Evolutionary conservation across 192 early-diverging fungal species (phyloP), one percentile per base, ranked within the genome.

Genomic region (Nowakowskiella sp.): DNA sequence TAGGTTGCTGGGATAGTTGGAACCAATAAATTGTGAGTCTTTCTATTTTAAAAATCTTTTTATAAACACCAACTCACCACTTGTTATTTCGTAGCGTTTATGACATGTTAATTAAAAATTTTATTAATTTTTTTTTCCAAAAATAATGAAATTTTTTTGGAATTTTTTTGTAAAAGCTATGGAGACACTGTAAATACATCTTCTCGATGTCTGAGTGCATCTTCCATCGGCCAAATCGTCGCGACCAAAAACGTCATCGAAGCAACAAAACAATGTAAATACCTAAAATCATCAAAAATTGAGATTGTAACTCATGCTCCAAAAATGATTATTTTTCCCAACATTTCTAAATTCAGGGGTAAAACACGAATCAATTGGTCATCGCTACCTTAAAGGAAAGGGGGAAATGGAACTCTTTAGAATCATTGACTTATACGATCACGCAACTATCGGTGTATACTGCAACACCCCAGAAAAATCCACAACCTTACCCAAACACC

Each of bases 21-120:
- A 39, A 39, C 36, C 36, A 39, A 39, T 19, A 39, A 39, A 39
- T 39, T 39, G n/a, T n/a, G n/a, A n/a, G n/a, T n/a, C n/a, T n/a
- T n/a, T n/a, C n/a, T n/a, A n/a, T n/a, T n/a, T n/a, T n/a, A n/a
- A n/a, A n/a, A n/a, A n/a, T n/a, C n/a, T n/a, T n/a, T n/a, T n/a
- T n/a, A n/a, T n/a, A n/a, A n/a, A n/a, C n/a, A n/a, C n/a, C n/a
- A n/a, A n/a, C n/a, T n/a, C n/a, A n/a, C n/a, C n/a, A n/a, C n/a
- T n/a, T n/a, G n/a, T n/a, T n/a, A n/a, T n/a, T n/a, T n/a, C n/a
- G n/a, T n/a, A n/a, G n/a, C 36, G 36, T 39, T 39, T 39, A 39
- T 19, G 36, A 39, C 36, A 39, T 39, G 36, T 39, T 13, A 39
- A 19, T 13, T 13, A 39, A 39, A 39, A 39, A 39, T 13, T 39